phyloP scores from a whole-genome alignment of 495 filamentous ascomycete genomes.

The Endocarpon pusillum region DNA sequence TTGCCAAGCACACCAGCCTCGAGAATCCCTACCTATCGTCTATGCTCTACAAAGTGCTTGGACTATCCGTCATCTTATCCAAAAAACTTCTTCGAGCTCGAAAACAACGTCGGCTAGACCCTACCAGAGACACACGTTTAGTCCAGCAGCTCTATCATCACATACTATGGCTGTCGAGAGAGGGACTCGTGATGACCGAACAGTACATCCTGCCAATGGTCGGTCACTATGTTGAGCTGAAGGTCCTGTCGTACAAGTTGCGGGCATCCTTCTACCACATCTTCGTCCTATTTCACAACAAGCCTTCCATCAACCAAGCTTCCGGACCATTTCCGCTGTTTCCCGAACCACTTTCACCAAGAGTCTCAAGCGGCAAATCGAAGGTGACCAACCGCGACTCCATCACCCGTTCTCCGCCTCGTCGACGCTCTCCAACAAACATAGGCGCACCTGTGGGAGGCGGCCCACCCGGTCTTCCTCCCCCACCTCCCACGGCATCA shows the following conservation, averaged over 20 bases:
- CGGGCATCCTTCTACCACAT: constrained; percentile 91
- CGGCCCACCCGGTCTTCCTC: constrained; percentile 9
- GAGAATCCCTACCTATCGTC: constrained; percentile 61
- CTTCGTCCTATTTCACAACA: constrained; percentile 89
- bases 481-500: constrained; percentile 31
- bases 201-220: constrained; percentile 73
- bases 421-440: constrained; percentile 12
- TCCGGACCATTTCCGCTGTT: constrained; percentile 8
- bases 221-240: constrained; percentile 50
- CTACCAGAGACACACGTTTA: constrained; percentile 59
- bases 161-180: constrained; percentile 89
- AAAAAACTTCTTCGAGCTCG: constrained; percentile 69
- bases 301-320: constrained; percentile 35
- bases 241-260: constrained; percentile 79
- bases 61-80: constrained; percentile 75
- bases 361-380: constrained; percentile 7
- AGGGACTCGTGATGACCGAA: constrained; percentile 75
- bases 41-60: constrained; percentile 77
- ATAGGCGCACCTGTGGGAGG: constrained; percentile 16
- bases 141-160: constrained; percentile 69
- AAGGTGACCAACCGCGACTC: constrained; percentile 8
- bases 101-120: constrained; percentile 68
- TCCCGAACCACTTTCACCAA: constrained; percentile 9
- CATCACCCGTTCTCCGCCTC: constrained; percentile 22
- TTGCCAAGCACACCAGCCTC: constrained; percentile 55